Percentiles rank a stretch among this genome's conserved stretches.
phyloP scores from a whole-genome alignment of 148 eudicot species.

The Simmondsia chinensis region DNA sequence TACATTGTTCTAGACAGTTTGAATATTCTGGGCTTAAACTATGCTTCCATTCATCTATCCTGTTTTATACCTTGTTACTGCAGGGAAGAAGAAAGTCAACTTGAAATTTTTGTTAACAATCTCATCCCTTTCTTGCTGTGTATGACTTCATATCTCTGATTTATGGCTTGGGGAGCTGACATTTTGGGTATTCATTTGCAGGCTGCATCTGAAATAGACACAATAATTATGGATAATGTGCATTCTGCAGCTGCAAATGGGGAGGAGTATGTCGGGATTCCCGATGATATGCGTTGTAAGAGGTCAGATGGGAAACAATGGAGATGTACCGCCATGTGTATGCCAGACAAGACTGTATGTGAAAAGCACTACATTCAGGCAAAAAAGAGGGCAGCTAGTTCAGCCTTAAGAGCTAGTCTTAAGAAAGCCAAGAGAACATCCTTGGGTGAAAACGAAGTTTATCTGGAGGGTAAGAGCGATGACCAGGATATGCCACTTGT shows the following conservation, averaged over 20 bases:
- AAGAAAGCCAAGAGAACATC: constrained; percentile 69
- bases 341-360: constrained; percentile 97
- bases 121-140: no score
- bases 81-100: no score
- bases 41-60: no score
- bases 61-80: no score
- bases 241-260: constrained; percentile 34
- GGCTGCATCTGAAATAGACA: no score
- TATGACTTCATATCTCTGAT: no score
- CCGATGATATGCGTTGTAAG: constrained; percentile 92
- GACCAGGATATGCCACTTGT: constrained; percentile 48
- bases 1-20: no score
- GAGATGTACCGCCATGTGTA: constrained; percentile 97
- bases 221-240: constrained; percentile 46
- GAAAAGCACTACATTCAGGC: constrained; percentile 98
- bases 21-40: no score
- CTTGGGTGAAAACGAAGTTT: constrained; percentile 43
- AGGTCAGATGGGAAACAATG: constrained; percentile 97
- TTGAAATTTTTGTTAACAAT: no score
- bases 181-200: no score
- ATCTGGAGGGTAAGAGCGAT: constrained; percentile 76
- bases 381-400: constrained; percentile 94
- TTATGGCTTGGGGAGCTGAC: no score
- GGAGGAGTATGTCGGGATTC: constrained; percentile 66
- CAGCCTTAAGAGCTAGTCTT: constrained; percentile 78